Base-by-base conservation (phyloP, 768 basidiomycete species). In the Russula sp. region DNA sequence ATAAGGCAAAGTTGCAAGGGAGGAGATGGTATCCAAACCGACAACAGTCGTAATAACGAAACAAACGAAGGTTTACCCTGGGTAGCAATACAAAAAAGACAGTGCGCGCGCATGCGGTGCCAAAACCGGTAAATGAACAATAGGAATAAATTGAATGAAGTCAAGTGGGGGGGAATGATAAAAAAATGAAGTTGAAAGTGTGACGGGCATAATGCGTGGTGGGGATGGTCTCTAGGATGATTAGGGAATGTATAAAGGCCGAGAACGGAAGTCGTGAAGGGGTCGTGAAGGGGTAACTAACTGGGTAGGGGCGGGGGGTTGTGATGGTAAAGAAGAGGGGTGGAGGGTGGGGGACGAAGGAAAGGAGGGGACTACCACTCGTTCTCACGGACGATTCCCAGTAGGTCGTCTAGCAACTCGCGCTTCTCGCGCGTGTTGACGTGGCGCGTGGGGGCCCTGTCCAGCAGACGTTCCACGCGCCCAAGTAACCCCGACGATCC, bases 401-500 rank as follows among this genome's bases (percentile, higher is more conserved):
- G 52, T 13, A 68, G 52, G 51, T 68, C 67, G 32, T 68, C 67
- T 20, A 68, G 35, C 52, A 68, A n/a, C 55, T 67, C 58, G 42
- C 59, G 58, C 18, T 83, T 63, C 74, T 80, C 56, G 81, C 79
- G 47, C 76, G 74, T 54, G 63, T 71, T 71, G 56, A 87, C 72
- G 62, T 75, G 73, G 14, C 50, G 66, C 27, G 78, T 77, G 6
- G 84, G 76, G 34, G 66, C 58, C 49, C 76, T 75, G 54, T 76
- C 76, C 57, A 91, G 77, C 42, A 91, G 77, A 50, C 79, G 77
- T 68, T 84, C 82, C 6, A 89, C 84, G 48, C 81, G 82, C 32
- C 78, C 70, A n/a, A 89, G 77, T 47, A 91, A 83, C 22, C 89
- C 89, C 37, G 76, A 78, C 11, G 87, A 82, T 16, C 89, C 89